Conservation (phyloP, 129 eudicot species). For the Chrysanthemum makinoi region DNA sequence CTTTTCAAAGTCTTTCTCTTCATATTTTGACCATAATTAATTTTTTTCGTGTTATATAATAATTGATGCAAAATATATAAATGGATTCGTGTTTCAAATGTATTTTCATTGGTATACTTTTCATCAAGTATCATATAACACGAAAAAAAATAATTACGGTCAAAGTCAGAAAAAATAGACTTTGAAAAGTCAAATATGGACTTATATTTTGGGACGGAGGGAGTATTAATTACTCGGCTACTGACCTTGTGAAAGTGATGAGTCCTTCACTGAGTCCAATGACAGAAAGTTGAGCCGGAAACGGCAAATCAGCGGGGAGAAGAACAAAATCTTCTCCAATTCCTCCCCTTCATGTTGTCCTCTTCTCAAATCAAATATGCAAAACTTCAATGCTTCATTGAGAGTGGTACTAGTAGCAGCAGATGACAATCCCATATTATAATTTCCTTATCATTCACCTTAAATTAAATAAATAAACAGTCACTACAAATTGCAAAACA, state of each 20-base stretch:
- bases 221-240: background rate
- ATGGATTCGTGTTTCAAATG: too few relatives aligned
- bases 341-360: slow-evolving; percentile 97
- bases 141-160: too few relatives aligned
- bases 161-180: too few relatives aligned
- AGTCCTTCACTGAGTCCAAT: slow-evolving; percentile 98
- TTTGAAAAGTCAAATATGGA: too few relatives aligned
- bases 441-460: slow-evolving; percentile 35
- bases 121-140: too few relatives aligned
- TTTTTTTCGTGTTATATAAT: too few relatives aligned
- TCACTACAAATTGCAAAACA: background rate
- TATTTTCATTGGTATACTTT: too few relatives aligned
- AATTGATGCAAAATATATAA: too few relatives aligned
- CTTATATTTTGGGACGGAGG: too few relatives aligned
- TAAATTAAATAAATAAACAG: slow-evolving; percentile 6
- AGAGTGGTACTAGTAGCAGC: slow-evolving; percentile 33
- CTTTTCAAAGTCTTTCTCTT: too few relatives aligned
- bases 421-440: slow-evolving; percentile 70
- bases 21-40: too few relatives aligned
- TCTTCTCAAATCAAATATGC: slow-evolving; percentile 88
- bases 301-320: slow-evolving; percentile 76
- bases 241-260: slow-evolving; percentile 92
- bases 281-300: slow-evolving; percentile 82
- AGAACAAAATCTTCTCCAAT: slow-evolving; percentile 86
- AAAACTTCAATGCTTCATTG: slow-evolving; percentile 60